phyloP scores from a whole-genome alignment of 2,329 filamentous ascomycete species.

The Pseudocercospora macadamiae region DNA sequence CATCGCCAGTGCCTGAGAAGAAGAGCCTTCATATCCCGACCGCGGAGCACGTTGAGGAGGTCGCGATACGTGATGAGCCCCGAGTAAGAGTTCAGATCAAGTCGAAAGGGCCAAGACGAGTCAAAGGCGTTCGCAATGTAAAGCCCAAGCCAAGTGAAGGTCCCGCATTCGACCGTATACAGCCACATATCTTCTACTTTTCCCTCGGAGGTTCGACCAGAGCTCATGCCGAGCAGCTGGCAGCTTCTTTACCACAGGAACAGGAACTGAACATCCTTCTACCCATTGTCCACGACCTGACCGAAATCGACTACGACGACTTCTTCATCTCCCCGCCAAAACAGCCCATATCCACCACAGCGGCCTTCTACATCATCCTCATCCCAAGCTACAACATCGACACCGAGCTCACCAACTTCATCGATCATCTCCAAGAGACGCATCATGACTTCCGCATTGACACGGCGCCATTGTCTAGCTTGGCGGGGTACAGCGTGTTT shows the following conservation, averaged over 20 bases:
- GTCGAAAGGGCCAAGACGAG: slow-evolving; percentile 33
- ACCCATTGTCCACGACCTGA: slow-evolving; percentile 73
- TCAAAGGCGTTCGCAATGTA: slow-evolving; percentile 33
- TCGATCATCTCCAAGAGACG: slow-evolving; percentile 86
- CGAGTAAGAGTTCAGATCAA: slow-evolving; percentile 8
- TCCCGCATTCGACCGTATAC: slow-evolving; percentile 46
- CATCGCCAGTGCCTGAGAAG: slow-evolving; percentile 26
- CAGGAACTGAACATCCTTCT: slow-evolving; percentile 51
- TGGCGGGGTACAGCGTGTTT: slow-evolving; percentile 90
- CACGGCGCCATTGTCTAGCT: slow-evolving; percentile 73
- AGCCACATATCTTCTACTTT: slow-evolving; percentile 84
- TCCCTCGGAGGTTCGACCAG: slow-evolving; percentile 85
- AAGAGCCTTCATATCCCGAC: slow-evolving; percentile 19
- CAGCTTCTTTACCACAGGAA: slow-evolving; percentile 53
- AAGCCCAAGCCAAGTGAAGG: slow-evolving; percentile 22
- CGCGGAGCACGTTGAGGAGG: background rate
- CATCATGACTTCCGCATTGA: slow-evolving; percentile 97
- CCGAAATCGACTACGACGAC: slow-evolving; percentile 89
- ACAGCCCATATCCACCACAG: slow-evolving; percentile 60
- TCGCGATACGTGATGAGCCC: background rate
- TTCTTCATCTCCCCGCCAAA: slow-evolving; percentile 82
- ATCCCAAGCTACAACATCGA: slow-evolving; percentile 95
- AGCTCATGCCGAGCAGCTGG: slow-evolving; percentile 67
- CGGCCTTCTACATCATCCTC: slow-evolving; percentile 78
- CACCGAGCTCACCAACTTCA: slow-evolving; percentile 82